These are phyloP conservation scores for Petunia secreta DNA, from an alignment of 257 asterid species.

Conservation along the genomic window DNA sequence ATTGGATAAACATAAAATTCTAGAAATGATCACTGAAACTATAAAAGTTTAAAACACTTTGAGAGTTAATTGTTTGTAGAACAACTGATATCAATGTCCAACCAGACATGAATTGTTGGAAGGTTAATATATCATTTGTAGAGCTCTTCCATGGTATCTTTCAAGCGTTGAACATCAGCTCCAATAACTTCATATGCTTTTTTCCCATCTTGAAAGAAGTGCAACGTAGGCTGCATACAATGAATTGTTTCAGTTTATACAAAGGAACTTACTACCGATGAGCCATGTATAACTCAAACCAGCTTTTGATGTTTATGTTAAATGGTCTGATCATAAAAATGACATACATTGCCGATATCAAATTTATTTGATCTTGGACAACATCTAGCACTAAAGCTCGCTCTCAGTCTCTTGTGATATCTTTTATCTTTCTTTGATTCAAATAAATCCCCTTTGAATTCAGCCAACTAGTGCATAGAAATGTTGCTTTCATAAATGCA, in stretches of 20 bases:
- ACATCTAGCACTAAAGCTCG: neutral
- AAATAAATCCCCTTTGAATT: neutral
- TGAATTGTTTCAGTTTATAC: neutral
- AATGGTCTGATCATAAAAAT: neutral
- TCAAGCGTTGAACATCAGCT: constrained; percentile 76
- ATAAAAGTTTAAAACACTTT: neutral
- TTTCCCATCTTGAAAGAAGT: constrained; percentile 85
- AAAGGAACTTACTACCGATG: neutral
- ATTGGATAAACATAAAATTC: neutral
- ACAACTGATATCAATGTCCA: neutral
- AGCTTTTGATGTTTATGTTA: neutral
- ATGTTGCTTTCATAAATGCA: no score
- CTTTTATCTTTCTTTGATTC: constrained; percentile 6
- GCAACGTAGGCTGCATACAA: constrained; percentile 83
- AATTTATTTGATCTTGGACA: neutral
- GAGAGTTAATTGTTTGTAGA: neutral
- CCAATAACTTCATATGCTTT: constrained; percentile 75
- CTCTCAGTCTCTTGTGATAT: constrained; percentile 7
- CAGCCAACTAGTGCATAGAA: no score
- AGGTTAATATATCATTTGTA: constrained; percentile 51
- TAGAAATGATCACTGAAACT: neutral
- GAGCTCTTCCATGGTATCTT: constrained; percentile 73
- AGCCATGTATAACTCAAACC: neutral
- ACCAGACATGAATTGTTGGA: neutral
- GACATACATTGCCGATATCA: neutral